Evolutionary conservation across 2,329 filamentous ascomycete genomes (phyloP).

Genomic region (Clarireedia homoeocarpa): DNA sequence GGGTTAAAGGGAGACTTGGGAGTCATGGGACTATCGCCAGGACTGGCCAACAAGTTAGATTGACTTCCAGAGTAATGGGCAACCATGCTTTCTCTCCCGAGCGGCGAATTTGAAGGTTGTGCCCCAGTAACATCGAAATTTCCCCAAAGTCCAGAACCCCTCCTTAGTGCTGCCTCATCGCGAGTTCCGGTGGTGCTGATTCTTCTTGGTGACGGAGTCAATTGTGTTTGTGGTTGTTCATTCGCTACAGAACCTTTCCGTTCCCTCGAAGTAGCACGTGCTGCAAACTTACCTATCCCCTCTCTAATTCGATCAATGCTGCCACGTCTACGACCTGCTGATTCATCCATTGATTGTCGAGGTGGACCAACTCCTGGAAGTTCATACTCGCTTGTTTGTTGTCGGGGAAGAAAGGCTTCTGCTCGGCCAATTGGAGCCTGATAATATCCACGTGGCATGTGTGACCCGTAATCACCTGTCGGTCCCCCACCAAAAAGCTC

Average conservation of each 20-base stretch:
- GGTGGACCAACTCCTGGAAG: slow-evolving; percentile 31
- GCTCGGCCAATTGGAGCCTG: slow-evolving; percentile 24
- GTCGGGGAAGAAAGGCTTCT: slow-evolving; percentile 33
- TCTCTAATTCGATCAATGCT: slow-evolving; percentile 45
- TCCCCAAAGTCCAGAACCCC: slow-evolving; percentile 32
- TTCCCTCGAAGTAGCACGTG: slow-evolving; percentile 23
- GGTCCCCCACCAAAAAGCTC: slow-evolving; percentile 35
- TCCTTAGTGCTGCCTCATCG: slow-evolving; percentile 31
- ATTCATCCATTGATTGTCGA: neutral
- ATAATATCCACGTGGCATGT: slow-evolving; percentile 24
- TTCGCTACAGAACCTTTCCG: slow-evolving; percentile 16
- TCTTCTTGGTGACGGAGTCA: neutral
- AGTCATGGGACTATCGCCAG: neutral
- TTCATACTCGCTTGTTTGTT: slow-evolving; percentile 35
- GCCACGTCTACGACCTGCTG: slow-evolving; percentile 14
- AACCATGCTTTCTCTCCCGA: slow-evolving; percentile 26
- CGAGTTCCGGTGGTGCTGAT: neutral
- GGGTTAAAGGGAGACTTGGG: neutral
- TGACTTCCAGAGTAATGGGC: slow-evolving; percentile 24
- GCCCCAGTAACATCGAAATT: neutral
- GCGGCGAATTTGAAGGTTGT: neutral
- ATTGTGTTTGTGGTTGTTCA: neutral
- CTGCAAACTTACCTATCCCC: slow-evolving; percentile 36
- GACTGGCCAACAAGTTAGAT: slow-evolving; percentile 18
- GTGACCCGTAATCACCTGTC: slow-evolving; percentile 21